phyloP scores from a whole-genome alignment of 495 filamentous ascomycete species.

The Hypoxylon lienhwacheense region DNA sequence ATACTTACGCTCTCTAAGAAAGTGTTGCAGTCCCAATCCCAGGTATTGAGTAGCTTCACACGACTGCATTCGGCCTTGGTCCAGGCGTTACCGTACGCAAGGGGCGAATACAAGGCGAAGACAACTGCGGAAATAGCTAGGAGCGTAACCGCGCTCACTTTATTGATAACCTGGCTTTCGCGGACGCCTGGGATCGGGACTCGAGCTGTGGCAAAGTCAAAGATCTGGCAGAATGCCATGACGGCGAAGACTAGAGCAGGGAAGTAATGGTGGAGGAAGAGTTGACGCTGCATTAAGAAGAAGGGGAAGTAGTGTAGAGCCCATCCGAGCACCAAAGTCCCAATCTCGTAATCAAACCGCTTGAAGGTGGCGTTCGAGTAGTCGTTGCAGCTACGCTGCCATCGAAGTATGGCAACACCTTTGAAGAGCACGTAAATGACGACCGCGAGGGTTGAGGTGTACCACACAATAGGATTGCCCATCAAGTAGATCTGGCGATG shows the following conservation, averaged over 20 bases:
- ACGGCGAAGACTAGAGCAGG: slow-evolving; percentile 95
- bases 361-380: slow-evolving; percentile 81
- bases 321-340: slow-evolving; percentile 88
- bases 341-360: slow-evolving; percentile 96
- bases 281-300: slow-evolving; percentile 94
- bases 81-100: slow-evolving; percentile 94
- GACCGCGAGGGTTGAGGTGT: slow-evolving; percentile 81
- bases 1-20: slow-evolving; percentile 84
- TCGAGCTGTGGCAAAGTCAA: slow-evolving; percentile 78
- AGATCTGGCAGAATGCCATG: slow-evolving; percentile 81
- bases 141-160: slow-evolving; percentile 67
- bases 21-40: slow-evolving; percentile 97
- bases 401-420: slow-evolving; percentile 81
- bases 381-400: slow-evolving; percentile 90
- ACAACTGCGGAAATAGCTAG: slow-evolving; percentile 69
- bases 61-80: slow-evolving; percentile 80
- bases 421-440: slow-evolving; percentile 81
- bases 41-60: slow-evolving; percentile 83
- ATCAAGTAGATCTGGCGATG: slow-evolving; percentile 94
- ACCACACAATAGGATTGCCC: slow-evolving; percentile 96
- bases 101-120: slow-evolving; percentile 83
- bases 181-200: slow-evolving; percentile 66
- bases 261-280: slow-evolving; percentile 97
- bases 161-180: slow-evolving; percentile 73
- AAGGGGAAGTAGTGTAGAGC: slow-evolving; percentile 97